Evolutionary conservation across 2,329 filamentous ascomycete genomes (phyloP).

Genomic region (Penicillium sp.): DNA sequence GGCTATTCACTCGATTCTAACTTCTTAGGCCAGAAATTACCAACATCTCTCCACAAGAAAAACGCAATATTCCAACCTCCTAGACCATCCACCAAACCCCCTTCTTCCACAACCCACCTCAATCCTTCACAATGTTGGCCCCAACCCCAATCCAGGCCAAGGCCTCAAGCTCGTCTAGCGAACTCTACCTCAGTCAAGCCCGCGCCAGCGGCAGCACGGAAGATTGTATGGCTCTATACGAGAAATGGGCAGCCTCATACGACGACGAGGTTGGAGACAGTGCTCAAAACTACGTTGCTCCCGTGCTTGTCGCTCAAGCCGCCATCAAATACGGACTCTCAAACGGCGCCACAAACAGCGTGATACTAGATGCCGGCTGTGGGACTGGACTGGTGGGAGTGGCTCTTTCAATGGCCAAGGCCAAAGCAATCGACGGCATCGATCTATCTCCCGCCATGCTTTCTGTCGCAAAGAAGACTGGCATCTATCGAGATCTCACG

Average conservation of each 20-base stretch:
- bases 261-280: slow-evolving; percentile 41
- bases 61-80: background rate
- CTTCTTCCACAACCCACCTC: background rate
- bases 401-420: slow-evolving; percentile 46
- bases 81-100: background rate
- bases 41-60: no score
- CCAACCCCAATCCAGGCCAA: slow-evolving; percentile 1
- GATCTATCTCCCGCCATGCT: slow-evolving; percentile 57
- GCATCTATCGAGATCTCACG: slow-evolving; percentile 48
- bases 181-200: slow-evolving; percentile 36
- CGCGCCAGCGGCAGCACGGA: slow-evolving; percentile 36
- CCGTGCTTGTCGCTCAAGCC: slow-evolving; percentile 39
- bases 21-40: background rate
- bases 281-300: slow-evolving; percentile 43
- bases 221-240: slow-evolving; percentile 44
- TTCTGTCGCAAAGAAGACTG: slow-evolving; percentile 49
- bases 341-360: slow-evolving; percentile 19
- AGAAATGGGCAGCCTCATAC: slow-evolving; percentile 49
- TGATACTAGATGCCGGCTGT: slow-evolving; percentile 56
- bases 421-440: slow-evolving; percentile 51
- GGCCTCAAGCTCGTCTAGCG: slow-evolving; percentile 10
- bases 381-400: slow-evolving; percentile 55
- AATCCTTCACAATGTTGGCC: slow-evolving; percentile 3
- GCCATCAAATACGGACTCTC: slow-evolving; percentile 23
- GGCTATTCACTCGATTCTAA: background rate